Evolutionary conservation across 148 eudicot genomes (phyloP), one percentile per base, ranked within the genome.

Genomic region (Silene uniflora): DNA sequence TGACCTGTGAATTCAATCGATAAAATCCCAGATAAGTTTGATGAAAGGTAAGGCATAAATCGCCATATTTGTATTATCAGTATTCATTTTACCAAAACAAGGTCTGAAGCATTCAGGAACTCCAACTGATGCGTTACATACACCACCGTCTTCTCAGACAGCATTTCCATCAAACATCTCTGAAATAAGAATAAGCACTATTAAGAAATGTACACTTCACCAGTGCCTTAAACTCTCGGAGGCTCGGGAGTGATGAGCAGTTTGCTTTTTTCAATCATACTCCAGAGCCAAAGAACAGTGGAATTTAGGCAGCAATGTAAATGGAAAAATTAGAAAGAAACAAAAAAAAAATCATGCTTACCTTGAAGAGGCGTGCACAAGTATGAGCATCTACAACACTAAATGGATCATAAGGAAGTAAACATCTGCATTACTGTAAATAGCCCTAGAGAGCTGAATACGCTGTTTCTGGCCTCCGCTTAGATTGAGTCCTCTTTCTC

Each of bases 381-480:
- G 98, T 94, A 80, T 90, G 98, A 75, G 97, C 96, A 86, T 91
- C 98, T 67, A 94, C 98, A 0, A 96, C 96, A 67, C 97, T 94
- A 67, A 94, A 94, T n/a, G 98, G 98, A 81, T 94, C 98, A 76
- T 94, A 3, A 94, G 90, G 77, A 94, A 82, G 83, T 89, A 94
- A 21, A 91, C 87, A 83, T 94, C 97, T 5, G 92, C 87, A 76
- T 90, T 83, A 66, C 86, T 88, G 55, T 92, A 90, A 4, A 94
- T 76, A 10, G 96, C 97, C 73, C 97, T 84, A 54, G 97, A 97
- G 75, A 91, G 84, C 74, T 94, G 98, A 72, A 92, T 88, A 72
- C 97, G 83, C 75, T 94, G 98, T 79, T 90, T 94, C 80, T 94
- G 97, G 24, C 98, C 97, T 44, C 97, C 98, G 52, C 98, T 94